Percentiles rank a stretch among this genome's conserved stretches.
phyloP scores from a whole-genome alignment of 2,329 filamentous ascomycete genomes.

The Talaromyces funiculosus region DNA sequence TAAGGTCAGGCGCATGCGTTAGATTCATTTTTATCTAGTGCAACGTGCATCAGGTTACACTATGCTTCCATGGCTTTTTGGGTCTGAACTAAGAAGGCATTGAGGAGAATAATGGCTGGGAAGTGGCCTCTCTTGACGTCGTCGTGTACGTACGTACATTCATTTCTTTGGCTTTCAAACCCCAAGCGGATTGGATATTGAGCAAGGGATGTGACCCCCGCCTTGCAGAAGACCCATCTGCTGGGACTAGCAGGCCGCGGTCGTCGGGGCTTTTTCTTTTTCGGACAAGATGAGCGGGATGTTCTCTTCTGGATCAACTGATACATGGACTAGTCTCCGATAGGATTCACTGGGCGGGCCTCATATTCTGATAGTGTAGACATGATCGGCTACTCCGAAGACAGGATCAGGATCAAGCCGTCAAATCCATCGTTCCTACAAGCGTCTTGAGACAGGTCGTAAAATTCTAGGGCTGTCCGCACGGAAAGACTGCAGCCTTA shows the following conservation, averaged over 20 bases:
- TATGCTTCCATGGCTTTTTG: background rate
- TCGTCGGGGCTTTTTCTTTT: background rate
- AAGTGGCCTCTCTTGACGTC: background rate
- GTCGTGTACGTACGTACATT: background rate
- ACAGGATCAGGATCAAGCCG: background rate
- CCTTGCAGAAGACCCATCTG: constrained; percentile 4
- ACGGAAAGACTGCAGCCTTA: background rate
- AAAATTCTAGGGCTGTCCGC: background rate
- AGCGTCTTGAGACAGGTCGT: background rate
- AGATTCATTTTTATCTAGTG: background rate
- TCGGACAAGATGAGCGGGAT: background rate
- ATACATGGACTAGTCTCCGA: background rate
- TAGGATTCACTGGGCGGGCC: no score
- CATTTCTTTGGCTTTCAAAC: background rate
- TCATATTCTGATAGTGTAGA: no score
- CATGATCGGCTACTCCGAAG: background rate
- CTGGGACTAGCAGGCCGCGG: background rate
- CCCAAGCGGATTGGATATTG: background rate
- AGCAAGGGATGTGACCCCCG: constrained; percentile 5
- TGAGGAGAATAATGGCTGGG: background rate
- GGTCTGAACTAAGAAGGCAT: background rate
- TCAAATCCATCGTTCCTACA: background rate
- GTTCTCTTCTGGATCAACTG: background rate
- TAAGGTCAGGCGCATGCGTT: constrained; percentile 2
- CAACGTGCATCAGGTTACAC: background rate